Base-by-base conservation (phyloP, 169 alveolate species). In the Plasmodium coatneyi region DNA sequence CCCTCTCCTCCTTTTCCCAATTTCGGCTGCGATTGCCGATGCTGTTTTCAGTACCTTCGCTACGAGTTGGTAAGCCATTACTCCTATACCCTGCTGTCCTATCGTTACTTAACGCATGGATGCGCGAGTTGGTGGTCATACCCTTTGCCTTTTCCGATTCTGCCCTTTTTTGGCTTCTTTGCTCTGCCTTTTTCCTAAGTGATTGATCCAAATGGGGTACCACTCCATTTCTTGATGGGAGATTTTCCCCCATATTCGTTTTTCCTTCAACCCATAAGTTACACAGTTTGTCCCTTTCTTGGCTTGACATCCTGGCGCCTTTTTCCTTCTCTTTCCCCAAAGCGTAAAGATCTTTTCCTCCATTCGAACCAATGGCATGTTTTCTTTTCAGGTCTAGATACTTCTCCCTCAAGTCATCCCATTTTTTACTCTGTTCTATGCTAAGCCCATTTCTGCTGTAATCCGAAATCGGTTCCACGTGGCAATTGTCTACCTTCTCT, bases 341-440 rank as follows among this genome's bases (percentile, higher is more conserved):
- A 81, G 71, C 9, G 70, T 79, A 19, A 16, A 12, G 7, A 25
- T 36, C 4, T 79, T 16, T 22, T 25, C 28, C 90, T 81, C 49
- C 80, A 34, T n/a, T 41, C n/a, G 28, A n/a, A 36, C 72, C 71
- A 36, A 7, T 16, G 54, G 10, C n/a, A 32, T 54, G 32, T 84
- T 9, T n/a, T 46, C 66, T 36, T 22, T 49, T 72, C 52, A 84
- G 10, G 12, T 84, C 54, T 9, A 84, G 66, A 74, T 84, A 46
- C 43, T 74, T 84, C 14, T 72, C 41, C 70, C 80, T 74, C 30
- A 84, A 74, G 66, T 49, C 16, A 86, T 74, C 71, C 84, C 84
- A 74, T 16, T 83, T 83, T 70, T 22, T 32, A 22, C 16, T 39
- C n/a, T 60, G 76, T 66, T 66, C 76, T 5, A 9, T 2, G 2